Evolutionary conservation across 83 land plant species (phyloP).

Genomic region (Picea abies): DNA sequence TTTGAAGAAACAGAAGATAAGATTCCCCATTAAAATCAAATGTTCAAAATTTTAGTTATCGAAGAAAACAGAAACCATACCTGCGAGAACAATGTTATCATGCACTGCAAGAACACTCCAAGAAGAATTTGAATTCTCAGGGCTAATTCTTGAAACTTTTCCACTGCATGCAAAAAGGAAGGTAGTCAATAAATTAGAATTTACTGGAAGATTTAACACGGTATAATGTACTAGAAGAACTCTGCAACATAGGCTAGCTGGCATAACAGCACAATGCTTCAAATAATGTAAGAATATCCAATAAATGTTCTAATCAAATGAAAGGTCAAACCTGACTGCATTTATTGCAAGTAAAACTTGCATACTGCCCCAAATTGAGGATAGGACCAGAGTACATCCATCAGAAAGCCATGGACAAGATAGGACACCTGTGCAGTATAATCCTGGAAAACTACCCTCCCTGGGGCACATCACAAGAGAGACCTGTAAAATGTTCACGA

Average conservation of each 20-base stretch:
- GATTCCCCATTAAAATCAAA: not conserved
- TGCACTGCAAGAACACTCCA: slow-evolving; percentile 81
- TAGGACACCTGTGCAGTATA: slow-evolving; percentile 65
- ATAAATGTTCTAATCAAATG: not conserved
- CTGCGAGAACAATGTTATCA: slow-evolving; percentile 75
- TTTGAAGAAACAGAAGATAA: not conserved
- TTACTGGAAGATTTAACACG: not conserved
- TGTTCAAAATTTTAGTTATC: not conserved
- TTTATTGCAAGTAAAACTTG: slow-evolving; percentile 74
- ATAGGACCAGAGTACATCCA: slow-evolving; percentile 68
- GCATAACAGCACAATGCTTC: not conserved
- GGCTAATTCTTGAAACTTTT: slow-evolving; percentile 55
- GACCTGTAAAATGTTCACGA: slow-evolving; percentile 45
- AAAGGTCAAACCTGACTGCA: slow-evolving; percentile 52
- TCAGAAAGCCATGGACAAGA: slow-evolving; percentile 89
- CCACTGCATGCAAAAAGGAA: slow-evolving; percentile 51
- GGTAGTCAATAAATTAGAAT: not conserved
- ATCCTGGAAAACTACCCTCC: slow-evolving; percentile 77
- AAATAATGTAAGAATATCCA: not conserved
- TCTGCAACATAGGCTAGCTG: not conserved
- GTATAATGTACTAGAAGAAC: not conserved
- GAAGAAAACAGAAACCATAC: slow-evolving; percentile 29
- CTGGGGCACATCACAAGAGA: slow-evolving; percentile 62
- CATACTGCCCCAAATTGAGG: slow-evolving; percentile 79
- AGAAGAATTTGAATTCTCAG: slow-evolving; percentile 62